Conservation (phyloP, 345 rosid species). For the Adansonia digitata region DNA sequence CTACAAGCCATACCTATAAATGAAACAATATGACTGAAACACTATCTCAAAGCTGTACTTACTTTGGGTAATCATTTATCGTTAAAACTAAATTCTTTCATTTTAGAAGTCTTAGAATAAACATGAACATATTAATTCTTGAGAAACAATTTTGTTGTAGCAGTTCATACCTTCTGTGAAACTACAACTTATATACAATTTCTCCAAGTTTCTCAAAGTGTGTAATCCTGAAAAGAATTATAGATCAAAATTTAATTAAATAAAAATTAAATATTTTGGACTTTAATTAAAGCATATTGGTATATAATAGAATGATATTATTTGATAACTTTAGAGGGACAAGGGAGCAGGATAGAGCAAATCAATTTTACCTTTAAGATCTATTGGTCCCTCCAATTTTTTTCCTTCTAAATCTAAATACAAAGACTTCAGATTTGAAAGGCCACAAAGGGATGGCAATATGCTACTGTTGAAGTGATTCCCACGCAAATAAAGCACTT, state of each 20-base stretch:
- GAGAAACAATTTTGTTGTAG: not conserved
- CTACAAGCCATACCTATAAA: not conserved
- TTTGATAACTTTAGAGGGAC: not conserved
- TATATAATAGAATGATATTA: not conserved
- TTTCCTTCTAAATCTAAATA: not conserved
- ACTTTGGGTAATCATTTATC: too few relatives aligned
- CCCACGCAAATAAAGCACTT: not conserved
- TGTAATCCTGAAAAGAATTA: not conserved
- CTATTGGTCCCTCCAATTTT: not conserved
- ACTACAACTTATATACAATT: fast-evolving
- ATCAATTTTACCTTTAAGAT: not conserved
- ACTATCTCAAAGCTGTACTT: too few relatives aligned
- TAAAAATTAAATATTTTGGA: not conserved
- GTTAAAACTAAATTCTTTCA: not conserved
- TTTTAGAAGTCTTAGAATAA: not conserved
- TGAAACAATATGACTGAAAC: not conserved
- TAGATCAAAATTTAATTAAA: not conserved
- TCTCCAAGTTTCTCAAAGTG: not conserved
- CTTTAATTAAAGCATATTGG: not conserved
- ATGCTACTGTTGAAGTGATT: constrained; percentile 2
- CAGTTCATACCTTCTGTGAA: not conserved
- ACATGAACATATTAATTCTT: not conserved
- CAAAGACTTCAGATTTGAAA: constrained; percentile 6
- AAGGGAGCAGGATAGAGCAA: not conserved
- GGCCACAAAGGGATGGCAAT: not conserved